These are phyloP conservation scores for Scheffersomyces illinoinensis DNA, from an alignment of 1,139 yeast genomes.

Conservation along the genomic window DNA sequence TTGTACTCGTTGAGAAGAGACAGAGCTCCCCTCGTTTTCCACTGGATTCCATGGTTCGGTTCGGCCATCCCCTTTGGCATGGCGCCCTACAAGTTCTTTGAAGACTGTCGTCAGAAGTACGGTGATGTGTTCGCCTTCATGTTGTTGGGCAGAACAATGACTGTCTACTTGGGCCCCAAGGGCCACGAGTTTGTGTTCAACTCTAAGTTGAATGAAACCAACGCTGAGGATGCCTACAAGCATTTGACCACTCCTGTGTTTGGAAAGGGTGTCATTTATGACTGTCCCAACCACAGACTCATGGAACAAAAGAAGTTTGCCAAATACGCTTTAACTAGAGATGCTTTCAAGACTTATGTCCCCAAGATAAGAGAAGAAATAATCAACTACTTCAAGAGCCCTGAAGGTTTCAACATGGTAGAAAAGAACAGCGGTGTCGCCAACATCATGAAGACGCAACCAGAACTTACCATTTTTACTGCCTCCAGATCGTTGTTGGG, in stretches of 20 bases:
- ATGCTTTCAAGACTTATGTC: slow-evolving; percentile 81
- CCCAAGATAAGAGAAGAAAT: slow-evolving; percentile 86
- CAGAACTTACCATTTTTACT: slow-evolving; percentile 94
- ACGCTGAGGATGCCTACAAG: slow-evolving; percentile 94
- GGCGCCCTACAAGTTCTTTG: slow-evolving; percentile 90
- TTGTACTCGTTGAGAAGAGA: slow-evolving; percentile 71
- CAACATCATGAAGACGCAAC: slow-evolving; percentile 81
- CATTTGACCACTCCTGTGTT: slow-evolving; percentile 97
- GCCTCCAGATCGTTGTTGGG: slow-evolving; percentile 92
- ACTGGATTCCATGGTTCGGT: slow-evolving; percentile 96
- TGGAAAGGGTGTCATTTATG: slow-evolving; percentile 96
- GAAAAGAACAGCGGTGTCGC: slow-evolving; percentile 50
- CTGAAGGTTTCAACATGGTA: slow-evolving; percentile 45
- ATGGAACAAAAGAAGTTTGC: slow-evolving; percentile 99
- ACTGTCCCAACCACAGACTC: slow-evolving; percentile 87
- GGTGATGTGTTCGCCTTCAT: slow-evolving; percentile 94
- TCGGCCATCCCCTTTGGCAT: slow-evolving; percentile 86
- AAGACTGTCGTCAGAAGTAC: slow-evolving; percentile 69
- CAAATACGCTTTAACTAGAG: slow-evolving; percentile 83
- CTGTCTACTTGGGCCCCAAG: slow-evolving; percentile 94
- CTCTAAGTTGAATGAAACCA: slow-evolving; percentile 84
- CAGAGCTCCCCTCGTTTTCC: slow-evolving; percentile 85
- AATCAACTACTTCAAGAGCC: slow-evolving; percentile 55
- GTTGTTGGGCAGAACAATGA: slow-evolving; percentile 87
- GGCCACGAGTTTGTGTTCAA: slow-evolving; percentile 97